Conservation (phyloP, 805 yeast species). For the Wickerhamomyces xylosicus region DNA sequence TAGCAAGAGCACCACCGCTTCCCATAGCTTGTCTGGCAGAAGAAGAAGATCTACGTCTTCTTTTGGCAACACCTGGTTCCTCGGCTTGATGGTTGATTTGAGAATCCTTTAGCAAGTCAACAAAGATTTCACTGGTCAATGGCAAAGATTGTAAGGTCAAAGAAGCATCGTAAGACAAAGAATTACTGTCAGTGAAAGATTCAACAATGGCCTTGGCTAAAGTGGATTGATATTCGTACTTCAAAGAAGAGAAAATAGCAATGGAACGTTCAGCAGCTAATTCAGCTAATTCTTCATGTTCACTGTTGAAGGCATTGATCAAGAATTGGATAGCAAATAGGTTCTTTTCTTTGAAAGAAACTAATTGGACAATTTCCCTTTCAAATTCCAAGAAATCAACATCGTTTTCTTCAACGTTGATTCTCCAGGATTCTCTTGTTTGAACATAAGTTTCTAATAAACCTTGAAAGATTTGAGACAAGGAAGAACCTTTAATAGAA, state of each 20-base stretch:
- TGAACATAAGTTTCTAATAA: constrained; percentile 35
- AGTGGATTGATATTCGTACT: constrained; percentile 43
- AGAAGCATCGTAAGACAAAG: constrained; percentile 39
- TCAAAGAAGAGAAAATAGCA: constrained; percentile 47
- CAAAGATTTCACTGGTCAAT: constrained; percentile 46
- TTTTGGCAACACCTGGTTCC: constrained; percentile 39
- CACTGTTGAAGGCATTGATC: constrained; percentile 38
- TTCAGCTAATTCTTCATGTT: constrained; percentile 31
- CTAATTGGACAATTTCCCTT: constrained; percentile 40
- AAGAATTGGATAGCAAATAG: constrained; percentile 51
- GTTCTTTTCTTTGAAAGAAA: constrained; percentile 52
- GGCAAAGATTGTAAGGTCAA: constrained; percentile 43
- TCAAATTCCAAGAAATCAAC: constrained; percentile 49
- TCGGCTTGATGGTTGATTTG: constrained; percentile 39
- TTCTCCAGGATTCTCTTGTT: constrained; percentile 35
- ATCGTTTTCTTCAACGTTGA: constrained; percentile 35
- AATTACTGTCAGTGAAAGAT: constrained; percentile 31
- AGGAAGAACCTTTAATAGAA: constrained; percentile 29
- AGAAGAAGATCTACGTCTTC: constrained; percentile 78
- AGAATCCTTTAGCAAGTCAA: constrained; percentile 46
- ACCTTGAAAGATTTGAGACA: constrained; percentile 37
- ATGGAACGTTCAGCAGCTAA: constrained; percentile 41
- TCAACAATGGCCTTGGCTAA: constrained; percentile 54
- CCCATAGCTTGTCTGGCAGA: constrained; percentile 61
- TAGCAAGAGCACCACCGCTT: constrained; percentile 55